phyloP scores from a whole-genome alignment of 2,329 filamentous ascomycete genomes.

The Talaromyces sp. region DNA sequence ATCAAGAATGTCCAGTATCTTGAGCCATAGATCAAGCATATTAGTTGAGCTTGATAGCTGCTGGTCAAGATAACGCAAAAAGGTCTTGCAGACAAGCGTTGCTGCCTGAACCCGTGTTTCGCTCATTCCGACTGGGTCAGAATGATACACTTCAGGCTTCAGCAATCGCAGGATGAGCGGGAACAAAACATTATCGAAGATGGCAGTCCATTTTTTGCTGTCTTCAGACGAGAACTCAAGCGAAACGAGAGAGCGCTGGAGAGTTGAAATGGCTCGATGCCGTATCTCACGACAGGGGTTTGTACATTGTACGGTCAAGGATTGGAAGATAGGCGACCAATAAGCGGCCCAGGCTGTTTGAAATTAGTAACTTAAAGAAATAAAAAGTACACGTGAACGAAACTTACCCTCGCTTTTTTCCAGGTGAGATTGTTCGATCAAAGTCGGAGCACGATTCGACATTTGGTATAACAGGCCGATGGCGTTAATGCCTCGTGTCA shows the following conservation, averaged over 20 bases:
- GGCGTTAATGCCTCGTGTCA: constrained; percentile 72
- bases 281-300: constrained; percentile 93
- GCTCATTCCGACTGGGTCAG: constrained; percentile 86
- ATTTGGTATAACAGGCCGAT: constrained; percentile 76
- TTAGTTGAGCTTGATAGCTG: constrained; percentile 78
- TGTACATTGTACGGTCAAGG: constrained; percentile 80
- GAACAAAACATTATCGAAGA: constrained; percentile 90
- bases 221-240: constrained; percentile 76
- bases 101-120: constrained; percentile 90
- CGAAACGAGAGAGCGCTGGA: constrained; percentile 81
- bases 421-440: constrained; percentile 90
- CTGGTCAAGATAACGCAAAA: constrained; percentile 83
- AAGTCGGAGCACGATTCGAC: constrained; percentile 71
- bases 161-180: constrained; percentile 80
- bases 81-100: constrained; percentile 89
- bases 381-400: constrained; percentile 17
- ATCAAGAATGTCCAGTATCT: constrained; percentile 91
- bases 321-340: constrained; percentile 91
- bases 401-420: constrained; percentile 69
- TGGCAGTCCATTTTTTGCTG: constrained; percentile 87
- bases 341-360: constrained; percentile 84
- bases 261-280: constrained; percentile 75
- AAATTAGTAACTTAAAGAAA: constrained; percentile 7
- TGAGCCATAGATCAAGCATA: constrained; percentile 86
- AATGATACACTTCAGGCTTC: constrained; percentile 90